Percentiles rank a stretch among this genome's conserved stretches.
Conservation (phyloP, 768 basidiomycete genomes). For the Tulasnella sp. region DNA sequence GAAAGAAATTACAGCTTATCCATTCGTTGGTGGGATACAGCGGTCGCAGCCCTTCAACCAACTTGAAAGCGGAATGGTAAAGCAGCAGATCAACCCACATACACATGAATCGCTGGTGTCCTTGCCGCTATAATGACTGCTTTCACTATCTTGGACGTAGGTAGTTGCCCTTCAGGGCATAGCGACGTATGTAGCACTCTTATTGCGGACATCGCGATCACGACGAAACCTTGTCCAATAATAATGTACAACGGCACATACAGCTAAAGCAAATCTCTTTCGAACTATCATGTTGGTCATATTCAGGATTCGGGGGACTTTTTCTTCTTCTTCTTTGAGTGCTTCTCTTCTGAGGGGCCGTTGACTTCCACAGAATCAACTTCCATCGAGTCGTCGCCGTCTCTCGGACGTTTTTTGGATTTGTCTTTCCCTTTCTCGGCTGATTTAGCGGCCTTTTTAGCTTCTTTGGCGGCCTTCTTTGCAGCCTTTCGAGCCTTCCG, state of each 20-base stretch:
- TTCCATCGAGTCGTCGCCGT: conserved; percentile 47
- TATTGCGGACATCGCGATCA: neutral
- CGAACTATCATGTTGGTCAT: neutral
- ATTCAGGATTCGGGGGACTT: conserved; percentile 38
- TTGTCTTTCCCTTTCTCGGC: neutral
- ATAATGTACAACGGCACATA: conserved; percentile 10
- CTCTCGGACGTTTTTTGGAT: conserved; percentile 16
- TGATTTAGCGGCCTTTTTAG: conserved; percentile 19
- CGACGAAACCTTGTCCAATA: neutral
- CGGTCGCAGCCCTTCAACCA: no score
- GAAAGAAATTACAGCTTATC: no score
- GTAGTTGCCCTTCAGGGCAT: no score
- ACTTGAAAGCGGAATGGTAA: no score
- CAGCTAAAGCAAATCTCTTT: neutral
- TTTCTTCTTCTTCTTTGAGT: conserved; percentile 37
- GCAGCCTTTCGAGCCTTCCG: conserved; percentile 74
- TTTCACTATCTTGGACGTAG: no score
- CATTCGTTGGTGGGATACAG: no score
- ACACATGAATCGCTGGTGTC: no score
- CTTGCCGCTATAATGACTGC: no score
- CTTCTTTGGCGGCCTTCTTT: conserved; percentile 59
- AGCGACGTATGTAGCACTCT: neutral
- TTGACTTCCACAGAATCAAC: neutral
- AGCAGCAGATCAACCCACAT: no score
- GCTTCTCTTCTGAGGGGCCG: conserved; percentile 33